phyloP scores from a whole-genome alignment of 805 yeast species.

The Cyberlindnera euphorbiae region DNA sequence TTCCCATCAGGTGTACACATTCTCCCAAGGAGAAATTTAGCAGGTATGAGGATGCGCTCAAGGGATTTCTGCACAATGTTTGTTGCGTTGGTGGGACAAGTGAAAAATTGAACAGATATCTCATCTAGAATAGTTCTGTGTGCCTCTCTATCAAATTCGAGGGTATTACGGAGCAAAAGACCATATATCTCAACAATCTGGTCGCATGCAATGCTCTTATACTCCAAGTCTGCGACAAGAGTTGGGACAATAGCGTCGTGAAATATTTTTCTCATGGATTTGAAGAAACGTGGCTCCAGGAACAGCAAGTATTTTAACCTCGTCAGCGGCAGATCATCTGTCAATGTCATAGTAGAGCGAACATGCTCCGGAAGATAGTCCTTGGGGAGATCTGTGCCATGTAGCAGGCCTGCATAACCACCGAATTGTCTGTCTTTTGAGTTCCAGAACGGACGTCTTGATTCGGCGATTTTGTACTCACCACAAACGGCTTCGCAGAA shows the following conservation, averaged over 20 bases:
- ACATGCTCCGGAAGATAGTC: neutral
- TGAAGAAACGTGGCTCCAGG: slow-evolving; percentile 57
- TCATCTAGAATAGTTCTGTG: slow-evolving; percentile 71
- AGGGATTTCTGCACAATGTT: slow-evolving; percentile 30
- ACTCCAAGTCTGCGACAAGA: slow-evolving; percentile 43
- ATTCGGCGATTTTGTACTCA: slow-evolving; percentile 13
- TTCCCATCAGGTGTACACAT: slow-evolving; percentile 3
- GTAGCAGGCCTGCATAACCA: slow-evolving; percentile 16
- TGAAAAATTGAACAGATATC: slow-evolving; percentile 80
- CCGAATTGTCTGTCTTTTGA: slow-evolving; percentile 2
- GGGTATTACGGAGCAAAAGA: slow-evolving; percentile 41
- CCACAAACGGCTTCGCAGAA: slow-evolving; percentile 42
- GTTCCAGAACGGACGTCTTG: slow-evolving; percentile 23
- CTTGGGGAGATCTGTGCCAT: slow-evolving; percentile 14
- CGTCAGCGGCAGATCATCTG: slow-evolving; percentile 34
- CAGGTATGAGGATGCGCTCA: slow-evolving; percentile 7
- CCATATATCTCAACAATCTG: slow-evolving; percentile 56
- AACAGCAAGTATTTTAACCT: slow-evolving; percentile 55
- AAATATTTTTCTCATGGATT: slow-evolving; percentile 42
- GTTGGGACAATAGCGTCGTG: slow-evolving; percentile 50
- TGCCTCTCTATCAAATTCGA: slow-evolving; percentile 80
- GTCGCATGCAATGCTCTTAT: slow-evolving; percentile 43
- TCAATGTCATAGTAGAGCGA: neutral
- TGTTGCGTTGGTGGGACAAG: slow-evolving; percentile 79
- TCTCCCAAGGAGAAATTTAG: slow-evolving; percentile 3